Conservation (phyloP, 345 rosid genomes). For the Eucalyptus pauciflora region DNA sequence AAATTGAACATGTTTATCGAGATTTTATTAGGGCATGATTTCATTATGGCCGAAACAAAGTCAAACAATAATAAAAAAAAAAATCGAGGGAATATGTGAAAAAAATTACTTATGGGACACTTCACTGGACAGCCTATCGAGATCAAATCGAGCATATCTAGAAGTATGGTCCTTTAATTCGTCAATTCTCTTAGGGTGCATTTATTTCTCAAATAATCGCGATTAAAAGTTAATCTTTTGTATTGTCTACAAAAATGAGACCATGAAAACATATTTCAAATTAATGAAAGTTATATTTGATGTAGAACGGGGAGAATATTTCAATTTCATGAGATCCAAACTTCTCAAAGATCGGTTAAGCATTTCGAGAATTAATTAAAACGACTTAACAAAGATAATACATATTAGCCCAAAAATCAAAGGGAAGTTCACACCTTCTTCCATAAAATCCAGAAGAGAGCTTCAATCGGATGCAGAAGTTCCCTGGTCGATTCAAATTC, state of each 20-base stretch:
- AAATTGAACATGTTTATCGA: neutral
- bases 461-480: neutral
- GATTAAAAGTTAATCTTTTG: neutral
- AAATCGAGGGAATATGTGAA: neutral
- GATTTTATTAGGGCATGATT: neutral
- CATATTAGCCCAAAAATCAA: neutral
- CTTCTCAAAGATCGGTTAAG: neutral
- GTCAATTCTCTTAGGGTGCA: neutral
- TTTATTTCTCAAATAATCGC: neutral
- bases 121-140: neutral
- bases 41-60: neutral
- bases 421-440: neutral
- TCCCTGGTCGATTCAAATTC: neutral
- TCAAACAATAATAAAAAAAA: neutral
- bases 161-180: neutral
- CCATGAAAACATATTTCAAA: no score
- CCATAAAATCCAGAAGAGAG: neutral
- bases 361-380: neutral
- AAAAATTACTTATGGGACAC: neutral
- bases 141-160: neutral
- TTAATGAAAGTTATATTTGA: neutral
- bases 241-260: neutral
- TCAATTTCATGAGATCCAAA: neutral
- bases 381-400: neutral
- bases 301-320: neutral